Base-by-base conservation (phyloP, 2,329 filamentous ascomycete species). In the Calonectria honghensis region DNA sequence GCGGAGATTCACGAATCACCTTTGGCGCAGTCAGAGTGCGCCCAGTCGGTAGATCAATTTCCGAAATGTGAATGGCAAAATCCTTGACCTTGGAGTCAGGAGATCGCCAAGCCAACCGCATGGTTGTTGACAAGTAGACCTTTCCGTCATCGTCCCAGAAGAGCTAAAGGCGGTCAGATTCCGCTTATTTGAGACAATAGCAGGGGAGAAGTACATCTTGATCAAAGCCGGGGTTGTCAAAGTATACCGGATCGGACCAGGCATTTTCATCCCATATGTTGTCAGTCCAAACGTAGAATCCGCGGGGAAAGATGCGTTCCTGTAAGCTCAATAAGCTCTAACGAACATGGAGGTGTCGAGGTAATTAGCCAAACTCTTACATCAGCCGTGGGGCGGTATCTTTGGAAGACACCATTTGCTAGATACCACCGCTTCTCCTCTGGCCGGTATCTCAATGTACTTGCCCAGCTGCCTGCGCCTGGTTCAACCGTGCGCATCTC, bases 241-340 rank as follows among this genome's bases (percentile, higher is more conserved):
- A 90, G 74, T 88, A 90, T 0, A 89, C 81, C 0, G 89, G 89
- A 59, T 91, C 88, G 6, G 87, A 89, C 89, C 89, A 91, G 4
- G 86, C 83, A 9, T 75, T 80, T 0, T 87, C 85, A 54, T 90
- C 85, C 86, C 87, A 89, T n/a, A 90, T 90, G 71, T 91, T 85
- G 14, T 85, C 84, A 0, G 88, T 91, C 73, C 84, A 87, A 2
- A 91, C 87, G 67, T 89, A 91, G 75, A 91, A 91, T 0, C 90
- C 90, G 0, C 87, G 82, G 0, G 88, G 89, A 74, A 88, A 90
- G 27, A 89, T 87, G 0, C 88, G 83, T 72, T 90, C 79, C 78
- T 80, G 16, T 2, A 20, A 10, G 6, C 9, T 14, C 0, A 2
- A 18, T 75, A 4, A 77, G 54, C 24, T 1, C 9, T 4, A 4